phyloP scores from a whole-genome alignment of 2,329 filamentous ascomycete species.

The Xylaria sp. region DNA sequence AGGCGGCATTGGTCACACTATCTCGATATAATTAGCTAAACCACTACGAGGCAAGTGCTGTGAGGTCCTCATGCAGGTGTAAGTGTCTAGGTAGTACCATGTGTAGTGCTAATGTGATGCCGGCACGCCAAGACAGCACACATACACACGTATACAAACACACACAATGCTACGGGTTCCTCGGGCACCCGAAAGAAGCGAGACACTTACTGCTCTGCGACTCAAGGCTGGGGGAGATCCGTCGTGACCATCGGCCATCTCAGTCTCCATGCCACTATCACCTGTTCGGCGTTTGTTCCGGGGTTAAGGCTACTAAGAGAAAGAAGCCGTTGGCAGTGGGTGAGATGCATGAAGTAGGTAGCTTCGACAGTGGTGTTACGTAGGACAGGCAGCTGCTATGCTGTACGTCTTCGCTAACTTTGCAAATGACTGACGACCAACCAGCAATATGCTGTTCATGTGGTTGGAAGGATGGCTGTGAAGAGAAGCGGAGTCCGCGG shows the following conservation, averaged over 20 bases:
- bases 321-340: neutral
- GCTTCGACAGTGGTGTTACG: conserved; percentile 5
- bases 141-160: neutral
- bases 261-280: conserved; percentile 40
- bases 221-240: conserved; percentile 51
- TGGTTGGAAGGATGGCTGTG: neutral
- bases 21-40: conserved; percentile 50
- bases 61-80: neutral
- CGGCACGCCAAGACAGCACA: conserved; percentile 1
- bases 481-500: conserved; percentile 43
- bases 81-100: neutral
- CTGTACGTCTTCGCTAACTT: neutral
- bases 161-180: conserved; percentile 18
- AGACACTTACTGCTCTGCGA: conserved; percentile 53
- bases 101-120: neutral
- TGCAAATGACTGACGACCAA: neutral
- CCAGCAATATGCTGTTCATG: neutral
- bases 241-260: conserved; percentile 51
- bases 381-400: neutral
- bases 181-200: conserved; percentile 49
- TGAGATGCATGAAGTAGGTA: neutral
- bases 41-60: conserved; percentile 31
- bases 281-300: neutral
- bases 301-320: neutral
- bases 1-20: conserved; percentile 55